phyloP scores from a whole-genome alignment of 73 alveolate species.

The Breviolum minutum region DNA sequence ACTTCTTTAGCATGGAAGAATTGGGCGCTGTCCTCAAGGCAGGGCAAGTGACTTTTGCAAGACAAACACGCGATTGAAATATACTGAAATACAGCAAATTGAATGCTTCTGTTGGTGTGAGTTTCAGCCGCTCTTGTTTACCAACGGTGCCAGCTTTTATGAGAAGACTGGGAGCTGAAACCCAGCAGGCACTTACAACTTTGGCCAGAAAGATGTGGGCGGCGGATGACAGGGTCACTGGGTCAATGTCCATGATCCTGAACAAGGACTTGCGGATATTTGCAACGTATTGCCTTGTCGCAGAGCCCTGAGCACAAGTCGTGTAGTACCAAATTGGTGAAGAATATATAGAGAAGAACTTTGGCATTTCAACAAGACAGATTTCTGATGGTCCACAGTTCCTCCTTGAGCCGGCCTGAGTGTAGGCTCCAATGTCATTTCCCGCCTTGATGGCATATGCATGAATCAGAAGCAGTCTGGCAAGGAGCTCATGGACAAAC shows the following conservation, averaged over 20 bases:
- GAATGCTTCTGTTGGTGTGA: too few species aligned
- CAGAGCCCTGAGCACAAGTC: neutral
- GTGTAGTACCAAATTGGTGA: neutral
- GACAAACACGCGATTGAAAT: too few species aligned
- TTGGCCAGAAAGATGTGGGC: conserved; percentile 92
- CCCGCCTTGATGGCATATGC: too few species aligned
- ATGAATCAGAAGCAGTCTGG: too few species aligned
- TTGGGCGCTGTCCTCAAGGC: conserved; percentile 46
- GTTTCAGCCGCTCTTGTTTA: too few species aligned
- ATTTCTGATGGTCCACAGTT: too few species aligned
- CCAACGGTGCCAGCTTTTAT: too few species aligned
- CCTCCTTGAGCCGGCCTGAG: too few species aligned
- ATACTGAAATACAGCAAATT: too few species aligned
- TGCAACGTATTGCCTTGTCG: neutral
- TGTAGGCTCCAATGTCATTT: too few species aligned
- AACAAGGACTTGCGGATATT: conserved; percentile 18
- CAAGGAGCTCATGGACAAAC: conserved; percentile 43
- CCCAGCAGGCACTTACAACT: conserved; percentile 12
- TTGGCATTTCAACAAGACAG: neutral
- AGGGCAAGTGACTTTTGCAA: neutral
- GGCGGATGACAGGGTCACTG: conserved; percentile 69
- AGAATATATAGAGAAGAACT: neutral
- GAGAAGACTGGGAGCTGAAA: too few species aligned
- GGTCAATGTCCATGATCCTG: conserved; percentile 69
- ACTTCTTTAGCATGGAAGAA: conserved; percentile 41